A percentile compares a stretch with the other conserved stretches of the same genome.
phyloP scores from a whole-genome alignment of 163 green algal genomes.

The Scenedesmus sp. region DNA sequence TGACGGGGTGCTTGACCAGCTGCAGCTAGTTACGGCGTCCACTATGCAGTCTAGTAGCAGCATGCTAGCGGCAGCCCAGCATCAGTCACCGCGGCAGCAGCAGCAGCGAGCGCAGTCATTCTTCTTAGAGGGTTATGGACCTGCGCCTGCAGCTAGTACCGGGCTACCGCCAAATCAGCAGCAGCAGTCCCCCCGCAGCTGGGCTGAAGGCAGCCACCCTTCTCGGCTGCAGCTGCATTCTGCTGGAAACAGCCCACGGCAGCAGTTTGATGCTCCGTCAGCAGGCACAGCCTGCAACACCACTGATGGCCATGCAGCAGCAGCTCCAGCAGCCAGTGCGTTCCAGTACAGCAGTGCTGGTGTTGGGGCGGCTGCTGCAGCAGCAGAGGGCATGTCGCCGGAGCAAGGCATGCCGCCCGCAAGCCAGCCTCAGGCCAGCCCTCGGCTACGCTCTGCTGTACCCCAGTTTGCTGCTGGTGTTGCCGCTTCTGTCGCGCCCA shows the following conservation, averaged over 20 bases:
- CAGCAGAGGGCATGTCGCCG: background rate
- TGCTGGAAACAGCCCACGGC: background rate
- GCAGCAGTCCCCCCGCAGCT: conserved; percentile 10
- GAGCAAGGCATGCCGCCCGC: background rate
- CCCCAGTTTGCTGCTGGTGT: background rate
- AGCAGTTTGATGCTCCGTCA: background rate
- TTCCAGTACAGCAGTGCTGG: background rate
- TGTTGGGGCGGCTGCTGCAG: background rate
- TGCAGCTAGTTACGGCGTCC: background rate
- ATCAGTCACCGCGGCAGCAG: background rate
- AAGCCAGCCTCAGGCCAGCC: background rate
- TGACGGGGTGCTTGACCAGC: background rate
- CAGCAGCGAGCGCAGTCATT: background rate
- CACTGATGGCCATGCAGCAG: background rate
- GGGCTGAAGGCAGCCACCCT: background rate
- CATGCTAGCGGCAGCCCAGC: background rate
- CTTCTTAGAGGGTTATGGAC: background rate
- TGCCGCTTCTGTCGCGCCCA: background rate
- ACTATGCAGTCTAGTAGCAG: background rate
- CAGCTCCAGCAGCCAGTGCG: background rate
- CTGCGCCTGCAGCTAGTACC: background rate
- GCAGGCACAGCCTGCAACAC: background rate
- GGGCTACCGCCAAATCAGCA: conserved; percentile 11
- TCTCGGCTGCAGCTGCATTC: background rate
- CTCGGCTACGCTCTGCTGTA: background rate